A percentile compares a stretch with the other conserved stretches of the same genome.
phyloP scores from a whole-genome alignment of 257 asterid species.

The Nicotiana paniculata region DNA sequence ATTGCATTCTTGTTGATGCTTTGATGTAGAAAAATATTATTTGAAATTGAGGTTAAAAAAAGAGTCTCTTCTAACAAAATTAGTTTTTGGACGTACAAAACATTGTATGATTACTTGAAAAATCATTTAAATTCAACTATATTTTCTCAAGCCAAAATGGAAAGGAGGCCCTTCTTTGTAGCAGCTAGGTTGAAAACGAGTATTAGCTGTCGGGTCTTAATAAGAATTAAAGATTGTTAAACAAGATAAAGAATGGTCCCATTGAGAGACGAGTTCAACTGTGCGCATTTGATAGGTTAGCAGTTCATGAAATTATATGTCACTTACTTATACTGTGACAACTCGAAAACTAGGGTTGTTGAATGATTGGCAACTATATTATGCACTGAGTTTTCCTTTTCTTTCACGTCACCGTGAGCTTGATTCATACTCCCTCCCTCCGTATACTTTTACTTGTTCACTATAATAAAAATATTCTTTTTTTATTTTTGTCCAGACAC shows the following conservation, averaged over 20 bases:
- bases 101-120: background rate
- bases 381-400: background rate
- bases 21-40: too few relatives aligned
- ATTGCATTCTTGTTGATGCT: background rate
- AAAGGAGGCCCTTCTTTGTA: background rate
- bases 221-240: background rate
- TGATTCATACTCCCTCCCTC: too few relatives aligned
- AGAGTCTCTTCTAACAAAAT: too few relatives aligned
- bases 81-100: background rate
- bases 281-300: background rate
- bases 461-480: too few relatives aligned
- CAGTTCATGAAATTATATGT: background rate
- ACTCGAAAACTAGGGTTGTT: background rate
- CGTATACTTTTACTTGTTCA: too few relatives aligned
- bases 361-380: background rate
- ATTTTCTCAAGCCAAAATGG: background rate
- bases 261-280: background rate
- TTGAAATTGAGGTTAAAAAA: too few relatives aligned
- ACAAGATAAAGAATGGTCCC: background rate
- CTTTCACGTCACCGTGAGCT: too few relatives aligned
- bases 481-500: too few relatives aligned
- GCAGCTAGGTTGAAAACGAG: background rate
- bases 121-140: background rate
- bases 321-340: background rate
- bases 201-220: background rate